A percentile compares a stretch with the other conserved stretches of the same genome.
Evolutionary conservation across 2,329 filamentous ascomycete genomes (phyloP).

Genomic region (Bipolaris victoriae): DNA sequence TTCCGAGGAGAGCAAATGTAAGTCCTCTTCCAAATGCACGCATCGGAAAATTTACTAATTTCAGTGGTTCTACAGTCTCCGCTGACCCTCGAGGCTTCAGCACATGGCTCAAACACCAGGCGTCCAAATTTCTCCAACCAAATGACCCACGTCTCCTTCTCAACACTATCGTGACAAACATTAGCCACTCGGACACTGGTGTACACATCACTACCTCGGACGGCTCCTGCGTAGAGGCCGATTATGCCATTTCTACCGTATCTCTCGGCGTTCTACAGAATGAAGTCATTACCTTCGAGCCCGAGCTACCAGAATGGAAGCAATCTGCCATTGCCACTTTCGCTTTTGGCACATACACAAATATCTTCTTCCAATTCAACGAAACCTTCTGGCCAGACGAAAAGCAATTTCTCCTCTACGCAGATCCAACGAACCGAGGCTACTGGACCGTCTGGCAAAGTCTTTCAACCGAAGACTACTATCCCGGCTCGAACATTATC

Average conservation of each 20-base stretch:
- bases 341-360: conserved; percentile 74
- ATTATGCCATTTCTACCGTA: conserved; percentile 71
- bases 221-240: conserved; percentile 63
- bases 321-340: conserved; percentile 67
- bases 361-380: conserved; percentile 73
- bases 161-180: conserved; percentile 62
- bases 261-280: conserved; percentile 72
- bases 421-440: conserved; percentile 55
- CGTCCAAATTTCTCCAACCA: conserved; percentile 61
- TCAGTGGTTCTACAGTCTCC: conserved; percentile 66
- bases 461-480: conserved; percentile 62
- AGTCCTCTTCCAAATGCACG: not conserved
- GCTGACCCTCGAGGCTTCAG: conserved; percentile 68
- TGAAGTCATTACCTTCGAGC: conserved; percentile 63
- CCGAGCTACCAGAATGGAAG: conserved; percentile 69
- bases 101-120: conserved; percentile 62
- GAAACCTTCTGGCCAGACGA: conserved; percentile 68
- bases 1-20: conserved; percentile 13
- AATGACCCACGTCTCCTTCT: conserved; percentile 65
- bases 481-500: conserved; percentile 67
- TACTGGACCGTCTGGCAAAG: conserved; percentile 70
- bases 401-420: conserved; percentile 62
- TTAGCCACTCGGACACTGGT: conserved; percentile 60
- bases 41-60: conserved; percentile 63
- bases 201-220: conserved; percentile 62